Evolutionary conservation across 805 yeast genomes (phyloP).

Genomic region (Zygosaccharomyces gambellarensis): DNA sequence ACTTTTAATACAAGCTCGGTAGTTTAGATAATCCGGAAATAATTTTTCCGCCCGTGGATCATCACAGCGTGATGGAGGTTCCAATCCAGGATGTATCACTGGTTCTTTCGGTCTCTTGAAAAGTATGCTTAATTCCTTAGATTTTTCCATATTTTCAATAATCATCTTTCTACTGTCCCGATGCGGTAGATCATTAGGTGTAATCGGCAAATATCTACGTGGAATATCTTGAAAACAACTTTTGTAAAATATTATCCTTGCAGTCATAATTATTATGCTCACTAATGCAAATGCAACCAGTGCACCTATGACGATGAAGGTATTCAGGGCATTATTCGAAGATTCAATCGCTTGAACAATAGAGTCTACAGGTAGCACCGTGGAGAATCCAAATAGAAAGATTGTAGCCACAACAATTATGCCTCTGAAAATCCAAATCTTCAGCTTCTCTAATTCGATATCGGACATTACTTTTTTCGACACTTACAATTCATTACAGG

Average conservation of each 20-base stretch:
- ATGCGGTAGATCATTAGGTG: constrained; percentile 53
- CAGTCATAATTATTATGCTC: constrained; percentile 47
- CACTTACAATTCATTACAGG: neutral
- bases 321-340: constrained; percentile 63
- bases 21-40: constrained; percentile 39
- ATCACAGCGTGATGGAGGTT: constrained; percentile 39
- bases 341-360: constrained; percentile 53
- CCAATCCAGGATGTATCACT: constrained; percentile 50
- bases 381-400: constrained; percentile 51
- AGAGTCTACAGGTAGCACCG: constrained; percentile 77
- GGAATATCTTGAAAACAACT: constrained; percentile 72
- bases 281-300: constrained; percentile 55
- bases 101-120: constrained; percentile 41
- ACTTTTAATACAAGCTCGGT: constrained; percentile 55
- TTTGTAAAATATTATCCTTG: constrained; percentile 55
- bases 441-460: constrained; percentile 2
- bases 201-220: constrained; percentile 64
- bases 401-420: constrained; percentile 23
- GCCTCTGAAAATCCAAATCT: constrained; percentile 19
- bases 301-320: constrained; percentile 73
- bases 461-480: constrained; percentile 2
- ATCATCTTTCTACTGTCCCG: constrained; percentile 40
- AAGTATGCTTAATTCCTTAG: constrained; percentile 38
- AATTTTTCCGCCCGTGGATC: constrained; percentile 28
- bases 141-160: constrained; percentile 38